A percentile compares a stretch with the other conserved stretches of the same genome.
Evolutionary conservation across 2,329 filamentous ascomycete genomes (phyloP).

Genomic region (Camillea tinctor): DNA sequence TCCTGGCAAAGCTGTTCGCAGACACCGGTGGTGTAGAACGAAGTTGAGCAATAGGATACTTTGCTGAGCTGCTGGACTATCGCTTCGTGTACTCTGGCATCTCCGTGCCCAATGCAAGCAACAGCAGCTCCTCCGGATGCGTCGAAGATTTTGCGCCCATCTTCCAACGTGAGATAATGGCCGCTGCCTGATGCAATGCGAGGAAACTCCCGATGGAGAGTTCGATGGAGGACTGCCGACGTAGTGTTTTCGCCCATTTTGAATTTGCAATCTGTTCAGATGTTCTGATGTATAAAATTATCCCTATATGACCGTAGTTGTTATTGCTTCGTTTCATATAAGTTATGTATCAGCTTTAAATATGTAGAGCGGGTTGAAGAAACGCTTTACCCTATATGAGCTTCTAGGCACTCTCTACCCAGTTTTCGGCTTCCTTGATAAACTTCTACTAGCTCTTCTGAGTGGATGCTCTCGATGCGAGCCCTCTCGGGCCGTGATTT

Average conservation of each 20-base stretch:
- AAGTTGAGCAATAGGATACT: conserved; percentile 43
- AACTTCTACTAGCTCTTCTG: not conserved
- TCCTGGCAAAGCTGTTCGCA: conserved; percentile 25
- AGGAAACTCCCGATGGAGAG: conserved; percentile 35
- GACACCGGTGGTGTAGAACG: conserved; percentile 26
- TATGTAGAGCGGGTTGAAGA: too few relatives aligned
- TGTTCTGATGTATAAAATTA: not conserved
- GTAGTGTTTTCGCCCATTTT: conserved; percentile 5
- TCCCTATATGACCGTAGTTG: not conserved
- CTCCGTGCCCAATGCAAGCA: conserved; percentile 45
- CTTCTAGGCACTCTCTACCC: not conserved
- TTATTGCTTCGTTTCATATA: too few relatives aligned
- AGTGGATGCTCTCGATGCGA: not conserved
- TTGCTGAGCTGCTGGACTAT: conserved; percentile 40
- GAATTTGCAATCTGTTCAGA: not conserved
- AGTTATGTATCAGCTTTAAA: too few relatives aligned
- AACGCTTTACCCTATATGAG: too few relatives aligned
- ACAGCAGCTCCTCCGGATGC: conserved; percentile 47
- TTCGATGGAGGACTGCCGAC: conserved; percentile 41
- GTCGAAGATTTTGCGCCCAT: conserved; percentile 43
- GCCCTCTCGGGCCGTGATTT: not conserved
- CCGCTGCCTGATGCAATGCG: conserved; percentile 35
- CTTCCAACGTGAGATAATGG: conserved; percentile 38
- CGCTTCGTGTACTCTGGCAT: conserved; percentile 40
- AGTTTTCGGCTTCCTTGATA: not conserved